A percentile compares a stretch with the other conserved stretches of the same genome.
Evolutionary conservation across 805 yeast species (phyloP).

Genomic region (Cyberlindnera mycetangii): DNA sequence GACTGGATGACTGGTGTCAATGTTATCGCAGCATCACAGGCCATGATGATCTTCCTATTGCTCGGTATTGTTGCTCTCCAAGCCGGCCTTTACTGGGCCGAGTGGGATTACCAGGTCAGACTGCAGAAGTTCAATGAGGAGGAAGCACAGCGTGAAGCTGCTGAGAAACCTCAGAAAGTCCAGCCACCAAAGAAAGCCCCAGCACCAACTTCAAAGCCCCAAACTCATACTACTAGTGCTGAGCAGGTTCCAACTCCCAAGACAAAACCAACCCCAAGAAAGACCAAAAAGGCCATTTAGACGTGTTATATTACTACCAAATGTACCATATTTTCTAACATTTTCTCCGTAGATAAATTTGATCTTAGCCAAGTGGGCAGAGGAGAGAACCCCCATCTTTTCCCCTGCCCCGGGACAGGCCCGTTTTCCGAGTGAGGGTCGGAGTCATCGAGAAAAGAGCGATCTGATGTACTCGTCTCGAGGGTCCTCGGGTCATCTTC

Average conservation of each 20-base stretch:
- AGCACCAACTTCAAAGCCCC: constrained; percentile 8
- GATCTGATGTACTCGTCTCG: neutral
- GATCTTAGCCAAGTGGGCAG: too few relatives aligned
- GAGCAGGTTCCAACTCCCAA: constrained; percentile 1
- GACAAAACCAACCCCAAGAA: constrained; percentile 13
- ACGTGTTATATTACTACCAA: neutral
- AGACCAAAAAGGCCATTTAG: constrained; percentile 9
- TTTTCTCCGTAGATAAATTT: neutral
- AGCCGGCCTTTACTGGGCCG: constrained; percentile 86
- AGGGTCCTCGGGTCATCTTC: neutral
- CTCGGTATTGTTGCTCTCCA: constrained; percentile 83
- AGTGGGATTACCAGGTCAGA: constrained; percentile 48
- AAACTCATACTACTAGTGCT: constrained; percentile 2
- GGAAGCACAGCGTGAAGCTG: constrained; percentile 26
- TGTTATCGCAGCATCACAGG: constrained; percentile 87
- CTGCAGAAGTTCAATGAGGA: constrained; percentile 31
- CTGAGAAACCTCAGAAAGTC: neutral
- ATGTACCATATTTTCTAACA: neutral
- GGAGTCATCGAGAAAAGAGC: constrained; percentile 6
- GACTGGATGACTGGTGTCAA: constrained; percentile 81
- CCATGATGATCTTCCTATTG: constrained; percentile 67
- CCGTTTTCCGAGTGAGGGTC: constrained; percentile 2
- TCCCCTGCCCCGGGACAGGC: neutral
- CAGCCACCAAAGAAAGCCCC: constrained; percentile 7
- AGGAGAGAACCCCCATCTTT: too few relatives aligned